Base-by-base conservation (phyloP, 306 rosid genomes). In the Gynostemma pentaphyllum region DNA sequence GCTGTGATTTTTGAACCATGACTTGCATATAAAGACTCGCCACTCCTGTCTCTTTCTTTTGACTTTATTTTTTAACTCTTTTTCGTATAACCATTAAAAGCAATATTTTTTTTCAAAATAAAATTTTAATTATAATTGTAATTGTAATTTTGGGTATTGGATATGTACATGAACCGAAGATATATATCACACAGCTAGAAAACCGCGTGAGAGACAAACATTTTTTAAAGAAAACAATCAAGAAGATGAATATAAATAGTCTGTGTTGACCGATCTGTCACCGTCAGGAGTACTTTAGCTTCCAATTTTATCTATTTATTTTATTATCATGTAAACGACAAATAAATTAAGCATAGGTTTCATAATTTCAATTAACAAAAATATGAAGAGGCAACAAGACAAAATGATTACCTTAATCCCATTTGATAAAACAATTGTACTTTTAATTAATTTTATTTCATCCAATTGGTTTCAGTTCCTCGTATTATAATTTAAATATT, bases 171-270 rank as follows among this genome's bases (percentile, higher is more conserved):
- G 65, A 59, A 57, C 11, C 19, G 0, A 32, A 34, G 64, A 45
- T 57, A 57, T 5, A 34, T n/a, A n/a, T n/a, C n/a, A 44, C 28
- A 57, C 64, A 57, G 65, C 65, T 59, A 59, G 65, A 59, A 39
- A 59, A 59, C 47, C 65, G 65, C 65, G 65, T 59, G 39, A 37
- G 12, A 30, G 32, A 55, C 7, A 0, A 32, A 32, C 7, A n/a
- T 5, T 39, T 2, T 2, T 5, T 13, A 9, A 32, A 10, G 1
- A 0, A 5, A 59, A 57, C 19, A 27, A 37, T 47, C 6, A 59
- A 59, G 47, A 37, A 12, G 47, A 22, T 59, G 45, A 59, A 9
- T 37, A 37, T 22, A 2, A 37, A 6, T 21, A 46, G 65, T 59
- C 47, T 37, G 65, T 59, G 21, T 5, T 59, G 47, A 11, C 65